Conservation (phyloP, 2,329 filamentous ascomycete species). For the Botrytis fabae region DNA sequence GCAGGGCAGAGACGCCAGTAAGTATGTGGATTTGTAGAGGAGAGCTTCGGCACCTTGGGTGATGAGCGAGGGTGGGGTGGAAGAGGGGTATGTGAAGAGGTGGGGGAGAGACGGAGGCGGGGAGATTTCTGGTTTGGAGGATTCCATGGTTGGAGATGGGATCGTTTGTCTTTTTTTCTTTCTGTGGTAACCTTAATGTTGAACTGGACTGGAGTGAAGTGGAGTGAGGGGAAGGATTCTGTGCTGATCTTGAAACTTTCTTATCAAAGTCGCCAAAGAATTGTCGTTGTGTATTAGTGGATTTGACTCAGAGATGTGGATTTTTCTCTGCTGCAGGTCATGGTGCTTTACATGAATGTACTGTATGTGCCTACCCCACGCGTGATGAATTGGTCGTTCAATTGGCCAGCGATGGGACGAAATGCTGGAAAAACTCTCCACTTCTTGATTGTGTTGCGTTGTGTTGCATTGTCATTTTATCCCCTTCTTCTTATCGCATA, state of each 20-base stretch:
- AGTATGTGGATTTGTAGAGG: constrained; percentile 83
- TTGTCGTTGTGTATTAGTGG: constrained; percentile 12
- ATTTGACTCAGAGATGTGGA: constrained; percentile 9
- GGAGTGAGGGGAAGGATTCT: neutral
- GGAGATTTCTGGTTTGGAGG: neutral
- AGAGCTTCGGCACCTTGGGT: constrained; percentile 95
- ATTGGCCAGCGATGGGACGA: neutral
- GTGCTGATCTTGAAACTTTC: neutral
- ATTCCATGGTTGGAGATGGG: neutral
- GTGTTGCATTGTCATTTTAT: neutral
- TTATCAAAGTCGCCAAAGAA: neutral
- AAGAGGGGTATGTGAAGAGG: constrained; percentile 52
- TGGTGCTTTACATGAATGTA: constrained; percentile 13
- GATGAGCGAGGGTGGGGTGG: constrained; percentile 66
- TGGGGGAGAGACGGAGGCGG: constrained; percentile 30
- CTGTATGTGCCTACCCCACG: constrained; percentile 12
- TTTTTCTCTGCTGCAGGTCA: constrained; percentile 17
- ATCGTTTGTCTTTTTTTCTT: neutral
- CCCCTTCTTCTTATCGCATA: neutral
- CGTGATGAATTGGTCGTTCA: neutral
- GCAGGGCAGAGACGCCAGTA: constrained; percentile 64
- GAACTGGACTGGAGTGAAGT: neutral
- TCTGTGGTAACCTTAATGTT: neutral
- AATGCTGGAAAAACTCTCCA: neutral
- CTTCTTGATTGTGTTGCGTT: constrained; percentile 2